Conservation (phyloP, 768 basidiomycete species). For the Phylloporus sp. region DNA sequence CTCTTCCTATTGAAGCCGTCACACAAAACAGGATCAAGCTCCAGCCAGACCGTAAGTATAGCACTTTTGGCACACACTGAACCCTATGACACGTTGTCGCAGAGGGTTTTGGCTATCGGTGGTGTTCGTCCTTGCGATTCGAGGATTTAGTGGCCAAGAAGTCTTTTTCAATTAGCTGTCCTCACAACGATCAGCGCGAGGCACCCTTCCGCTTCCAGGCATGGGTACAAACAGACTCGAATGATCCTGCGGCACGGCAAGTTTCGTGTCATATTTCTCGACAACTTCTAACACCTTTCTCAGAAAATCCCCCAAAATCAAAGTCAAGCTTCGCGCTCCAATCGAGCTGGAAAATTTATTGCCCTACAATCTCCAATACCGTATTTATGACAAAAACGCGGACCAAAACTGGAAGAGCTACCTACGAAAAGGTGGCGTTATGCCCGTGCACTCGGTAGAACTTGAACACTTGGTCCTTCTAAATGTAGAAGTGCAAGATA, state of each 20-base stretch:
- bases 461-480: slow-evolving; percentile 84
- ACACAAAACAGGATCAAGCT: slow-evolving; percentile 76
- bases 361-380: slow-evolving; percentile 91
- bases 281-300: slow-evolving; percentile 2
- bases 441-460: slow-evolving; percentile 96
- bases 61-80: neutral
- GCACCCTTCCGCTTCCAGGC: slow-evolving; percentile 94
- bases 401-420: slow-evolving; percentile 95
- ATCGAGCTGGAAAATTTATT: slow-evolving; percentile 94
- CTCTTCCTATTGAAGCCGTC: slow-evolving; percentile 88
- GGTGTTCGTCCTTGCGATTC: slow-evolving; percentile 85
- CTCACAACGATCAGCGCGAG: slow-evolving; percentile 74
- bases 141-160: slow-evolving; percentile 75
- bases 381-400: slow-evolving; percentile 95
- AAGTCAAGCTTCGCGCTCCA: slow-evolving; percentile 84
- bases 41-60: slow-evolving; percentile 82
- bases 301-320: slow-evolving; percentile 84
- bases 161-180: slow-evolving; percentile 78
- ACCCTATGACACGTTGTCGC: slow-evolving; percentile 1
- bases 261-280: slow-evolving; percentile 15
- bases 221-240: slow-evolving; percentile 74
- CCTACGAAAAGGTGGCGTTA: slow-evolving; percentile 86
- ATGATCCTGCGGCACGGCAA: slow-evolving; percentile 54
- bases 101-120: slow-evolving; percentile 97
- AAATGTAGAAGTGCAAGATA: slow-evolving; percentile 88